Conservation (phyloP, 257 asterid genomes). For the Solanum medicagineum region DNA sequence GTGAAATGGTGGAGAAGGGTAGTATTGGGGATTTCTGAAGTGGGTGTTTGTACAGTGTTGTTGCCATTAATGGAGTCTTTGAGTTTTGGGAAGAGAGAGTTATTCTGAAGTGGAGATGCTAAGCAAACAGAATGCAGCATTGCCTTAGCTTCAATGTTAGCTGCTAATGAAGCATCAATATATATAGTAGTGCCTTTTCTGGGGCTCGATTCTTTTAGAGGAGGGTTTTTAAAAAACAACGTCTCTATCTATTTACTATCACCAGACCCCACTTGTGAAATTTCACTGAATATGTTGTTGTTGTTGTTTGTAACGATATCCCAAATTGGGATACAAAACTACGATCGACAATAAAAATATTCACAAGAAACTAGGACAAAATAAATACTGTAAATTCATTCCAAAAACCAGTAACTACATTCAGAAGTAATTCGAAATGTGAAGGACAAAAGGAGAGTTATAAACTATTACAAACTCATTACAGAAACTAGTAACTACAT, state of each 20-base stretch:
- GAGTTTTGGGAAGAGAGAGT: neutral
- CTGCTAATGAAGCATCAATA: neutral
- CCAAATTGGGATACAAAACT: too few relatives aligned
- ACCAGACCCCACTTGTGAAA: too few relatives aligned
- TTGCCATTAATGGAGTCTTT: neutral
- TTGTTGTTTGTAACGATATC: too few relatives aligned
- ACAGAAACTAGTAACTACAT: neutral
- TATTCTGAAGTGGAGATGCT: neutral
- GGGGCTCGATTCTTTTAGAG: too few relatives aligned
- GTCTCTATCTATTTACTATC: too few relatives aligned
- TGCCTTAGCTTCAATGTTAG: neutral
- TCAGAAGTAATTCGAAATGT: neutral
- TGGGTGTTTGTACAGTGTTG: neutral
- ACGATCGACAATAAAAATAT: too few relatives aligned
- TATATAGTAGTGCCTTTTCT: neutral
- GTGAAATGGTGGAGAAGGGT: constrained; percentile 20
- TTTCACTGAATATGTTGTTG: too few relatives aligned
- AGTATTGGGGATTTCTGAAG: neutral
- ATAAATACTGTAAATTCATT: neutral
- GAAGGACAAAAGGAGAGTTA: neutral
- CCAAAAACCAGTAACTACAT: neutral
- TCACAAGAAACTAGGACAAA: neutral
- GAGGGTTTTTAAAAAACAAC: too few relatives aligned
- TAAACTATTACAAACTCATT: neutral
- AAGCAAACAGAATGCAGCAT: neutral